A percentile compares a stretch with the other conserved stretches of the same genome.
Evolutionary conservation across 2,329 filamentous ascomycete genomes (phyloP).

Genomic region (Hysterium pulicare): DNA sequence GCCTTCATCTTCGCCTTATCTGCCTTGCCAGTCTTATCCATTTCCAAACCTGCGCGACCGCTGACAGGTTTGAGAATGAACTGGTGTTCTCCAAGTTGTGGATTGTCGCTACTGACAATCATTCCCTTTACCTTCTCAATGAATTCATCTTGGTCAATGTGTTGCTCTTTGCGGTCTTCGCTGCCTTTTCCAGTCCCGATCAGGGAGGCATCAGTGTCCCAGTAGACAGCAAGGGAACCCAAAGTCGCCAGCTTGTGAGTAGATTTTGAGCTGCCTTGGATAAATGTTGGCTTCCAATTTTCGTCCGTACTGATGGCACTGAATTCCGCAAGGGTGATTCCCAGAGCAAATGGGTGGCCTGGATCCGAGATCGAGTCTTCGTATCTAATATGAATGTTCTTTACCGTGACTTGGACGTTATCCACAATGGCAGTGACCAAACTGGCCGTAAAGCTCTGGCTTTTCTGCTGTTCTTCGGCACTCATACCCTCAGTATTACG

Average conservation of each 20-base stretch:
- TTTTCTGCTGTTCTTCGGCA: conserved; percentile 93
- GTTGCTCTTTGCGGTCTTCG: conserved; percentile 55
- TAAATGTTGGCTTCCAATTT: conserved; percentile 93
- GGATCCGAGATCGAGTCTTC: conserved; percentile 95
- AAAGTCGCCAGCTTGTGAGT: conserved; percentile 94
- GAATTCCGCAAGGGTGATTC: conserved; percentile 90
- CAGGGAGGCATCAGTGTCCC: conserved; percentile 90
- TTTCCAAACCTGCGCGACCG: conserved; percentile 87
- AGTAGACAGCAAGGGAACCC: conserved; percentile 88
- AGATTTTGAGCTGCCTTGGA: conserved; percentile 76
- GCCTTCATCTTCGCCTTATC: conserved; percentile 85
- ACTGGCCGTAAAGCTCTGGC: conserved; percentile 95
- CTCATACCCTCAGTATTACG: conserved; percentile 89
- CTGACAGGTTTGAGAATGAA: conserved; percentile 96
- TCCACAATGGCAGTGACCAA: conserved; percentile 95
- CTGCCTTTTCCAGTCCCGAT: conserved; percentile 78
- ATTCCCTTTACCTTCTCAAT: conserved; percentile 72
- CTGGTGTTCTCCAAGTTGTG: conserved; percentile 63
- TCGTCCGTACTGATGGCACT: conserved; percentile 95
- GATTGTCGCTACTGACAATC: conserved; percentile 69
- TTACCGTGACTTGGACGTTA: conserved; percentile 95
- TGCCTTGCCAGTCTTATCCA: conserved; percentile 85
- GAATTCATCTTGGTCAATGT: conserved; percentile 70
- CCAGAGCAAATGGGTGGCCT: conserved; percentile 90
- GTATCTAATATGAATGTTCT: conserved; percentile 97